Conservation (phyloP, 2,329 filamentous ascomycete species). For the Polychaeton citri region DNA sequence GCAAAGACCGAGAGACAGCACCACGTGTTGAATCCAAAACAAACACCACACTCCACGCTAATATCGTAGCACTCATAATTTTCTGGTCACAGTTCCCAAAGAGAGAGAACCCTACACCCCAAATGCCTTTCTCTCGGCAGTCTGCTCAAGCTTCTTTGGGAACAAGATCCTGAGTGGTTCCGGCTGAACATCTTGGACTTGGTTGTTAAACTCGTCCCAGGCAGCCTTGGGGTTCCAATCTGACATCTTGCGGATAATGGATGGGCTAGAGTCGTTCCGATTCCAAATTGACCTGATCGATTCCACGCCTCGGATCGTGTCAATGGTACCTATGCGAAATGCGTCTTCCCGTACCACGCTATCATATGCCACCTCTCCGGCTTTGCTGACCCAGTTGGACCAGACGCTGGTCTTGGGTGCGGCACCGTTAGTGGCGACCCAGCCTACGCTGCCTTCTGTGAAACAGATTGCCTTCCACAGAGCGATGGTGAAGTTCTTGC, state of each 20-base stretch:
- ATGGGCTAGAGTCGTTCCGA: not conserved
- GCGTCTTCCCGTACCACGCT: not conserved
- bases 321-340: not conserved
- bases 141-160: too few species aligned
- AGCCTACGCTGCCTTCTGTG: slow-evolving; percentile 26
- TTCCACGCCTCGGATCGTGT: not conserved
- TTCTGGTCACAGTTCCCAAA: too few species aligned
- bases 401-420: slow-evolving; percentile 11
- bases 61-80: too few species aligned
- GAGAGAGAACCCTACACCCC: too few species aligned
- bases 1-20: too few species aligned
- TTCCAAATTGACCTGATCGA: not conserved
- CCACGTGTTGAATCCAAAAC: too few species aligned
- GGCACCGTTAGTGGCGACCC: slow-evolving; percentile 22
- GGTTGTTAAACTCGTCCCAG: slow-evolving; percentile 8
- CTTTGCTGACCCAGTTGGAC: slow-evolving; percentile 14
- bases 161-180: too few species aligned
- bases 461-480: slow-evolving; percentile 37
- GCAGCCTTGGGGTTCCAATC: slow-evolving; percentile 9
- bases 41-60: too few species aligned
- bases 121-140: too few species aligned
- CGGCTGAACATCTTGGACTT: not conserved
- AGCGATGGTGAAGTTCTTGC: slow-evolving; percentile 33
- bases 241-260: not conserved
- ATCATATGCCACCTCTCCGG: slow-evolving; percentile 2